Conservation (phyloP, 306 rosid genomes). For the Prosopis cineraria region DNA sequence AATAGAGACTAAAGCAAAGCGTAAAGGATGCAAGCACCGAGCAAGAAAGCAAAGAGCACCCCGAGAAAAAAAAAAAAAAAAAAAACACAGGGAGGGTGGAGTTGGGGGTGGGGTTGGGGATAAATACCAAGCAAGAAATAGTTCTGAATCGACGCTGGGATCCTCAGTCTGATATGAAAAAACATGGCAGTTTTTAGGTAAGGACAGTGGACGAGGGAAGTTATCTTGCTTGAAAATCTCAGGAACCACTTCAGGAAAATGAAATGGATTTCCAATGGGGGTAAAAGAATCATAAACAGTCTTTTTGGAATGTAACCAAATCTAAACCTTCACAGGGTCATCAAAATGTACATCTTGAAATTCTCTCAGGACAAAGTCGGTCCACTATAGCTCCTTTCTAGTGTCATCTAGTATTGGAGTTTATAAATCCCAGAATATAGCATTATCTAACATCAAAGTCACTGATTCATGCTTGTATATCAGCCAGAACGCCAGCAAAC, state of each 20-base stretch:
- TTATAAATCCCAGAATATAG: constrained; percentile 19
- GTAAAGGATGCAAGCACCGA: background rate
- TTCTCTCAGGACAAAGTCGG: background rate
- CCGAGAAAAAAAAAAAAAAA: background rate
- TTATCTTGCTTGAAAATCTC: constrained; percentile 10
- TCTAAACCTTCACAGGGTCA: background rate
- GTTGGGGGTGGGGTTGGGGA: too few relatives aligned
- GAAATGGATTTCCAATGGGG: background rate
- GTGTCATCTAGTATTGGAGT: background rate
- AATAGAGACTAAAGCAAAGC: background rate
- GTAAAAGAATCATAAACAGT: background rate
- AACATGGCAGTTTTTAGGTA: background rate
- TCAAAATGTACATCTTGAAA: background rate
- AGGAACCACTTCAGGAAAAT: background rate
- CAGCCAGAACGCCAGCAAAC: background rate
- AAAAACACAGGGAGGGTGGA: too few relatives aligned
- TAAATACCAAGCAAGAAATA: background rate
- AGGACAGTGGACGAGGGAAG: background rate
- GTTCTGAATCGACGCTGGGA: background rate
- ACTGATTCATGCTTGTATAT: background rate
- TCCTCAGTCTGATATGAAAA: background rate
- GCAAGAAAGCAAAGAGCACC: background rate
- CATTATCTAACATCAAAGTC: constrained; percentile 8
- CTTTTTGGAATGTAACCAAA: background rate
- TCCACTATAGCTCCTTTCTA: constrained; percentile 1